These are phyloP conservation scores for Knoxia roxburghii DNA, from an alignment of 257 asterid species.

Conservation along the genomic window DNA sequence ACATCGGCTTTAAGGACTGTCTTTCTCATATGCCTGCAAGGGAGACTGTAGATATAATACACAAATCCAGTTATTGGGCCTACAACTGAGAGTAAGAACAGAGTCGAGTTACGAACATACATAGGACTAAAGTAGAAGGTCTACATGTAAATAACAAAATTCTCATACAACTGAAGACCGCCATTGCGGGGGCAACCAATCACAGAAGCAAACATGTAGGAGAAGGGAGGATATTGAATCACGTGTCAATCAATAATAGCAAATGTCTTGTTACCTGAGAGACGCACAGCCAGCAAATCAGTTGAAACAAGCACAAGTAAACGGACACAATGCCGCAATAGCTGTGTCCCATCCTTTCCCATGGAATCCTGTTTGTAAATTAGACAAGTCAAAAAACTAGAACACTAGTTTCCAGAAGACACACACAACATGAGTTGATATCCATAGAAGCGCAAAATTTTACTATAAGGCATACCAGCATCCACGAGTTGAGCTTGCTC, in stretches of 20 bases:
- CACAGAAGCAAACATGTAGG: not conserved
- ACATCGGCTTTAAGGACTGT: not conserved
- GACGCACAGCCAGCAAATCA: slow-evolving; percentile 82
- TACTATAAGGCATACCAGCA: slow-evolving; percentile 49
- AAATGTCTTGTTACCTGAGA: slow-evolving; percentile 56
- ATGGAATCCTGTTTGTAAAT: slow-evolving; percentile 64
- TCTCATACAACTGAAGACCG: not conserved
- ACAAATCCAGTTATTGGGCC: not conserved
- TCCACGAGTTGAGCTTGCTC: slow-evolving; percentile 86
- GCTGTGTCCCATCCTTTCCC: slow-evolving; percentile 99
- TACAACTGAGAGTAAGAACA: too few species aligned
- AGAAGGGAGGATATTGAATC: not conserved
- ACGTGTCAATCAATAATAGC: slow-evolving; percentile 8
- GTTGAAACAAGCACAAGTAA: slow-evolving; percentile 82
- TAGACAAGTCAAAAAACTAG: slow-evolving; percentile 23
- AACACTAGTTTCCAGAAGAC: slow-evolving; percentile 13
- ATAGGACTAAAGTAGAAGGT: not conserved
- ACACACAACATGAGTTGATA: slow-evolving; percentile 9
- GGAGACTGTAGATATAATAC: not conserved
- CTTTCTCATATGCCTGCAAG: not conserved
- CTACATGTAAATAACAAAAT: not conserved
- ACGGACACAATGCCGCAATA: slow-evolving; percentile 96
- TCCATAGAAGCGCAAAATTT: slow-evolving; percentile 15
- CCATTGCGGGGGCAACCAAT: not conserved
- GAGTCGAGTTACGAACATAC: not conserved